Percentiles rank a stretch among this genome's conserved stretches.
These are phyloP conservation scores for Magnolia changhungtana DNA, from an alignment of 164 flowering plant genomes.

Conservation along the genomic window DNA sequence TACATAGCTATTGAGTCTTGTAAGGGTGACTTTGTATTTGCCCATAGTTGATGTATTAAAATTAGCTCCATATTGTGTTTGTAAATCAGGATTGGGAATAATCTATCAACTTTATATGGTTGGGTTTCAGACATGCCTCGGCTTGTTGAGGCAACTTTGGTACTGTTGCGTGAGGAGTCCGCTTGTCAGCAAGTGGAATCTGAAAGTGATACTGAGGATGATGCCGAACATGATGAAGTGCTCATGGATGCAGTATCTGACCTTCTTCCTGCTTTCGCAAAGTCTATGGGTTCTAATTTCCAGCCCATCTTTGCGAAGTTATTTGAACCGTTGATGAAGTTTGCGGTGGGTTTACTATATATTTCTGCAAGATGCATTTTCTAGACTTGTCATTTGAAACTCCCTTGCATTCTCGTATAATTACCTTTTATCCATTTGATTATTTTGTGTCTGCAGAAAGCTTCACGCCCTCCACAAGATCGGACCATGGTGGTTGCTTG, in stretches of 20 bases:
- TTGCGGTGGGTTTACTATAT: conserved; percentile 56
- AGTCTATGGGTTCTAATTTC: conserved; percentile 89
- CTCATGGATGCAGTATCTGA: conserved; percentile 99
- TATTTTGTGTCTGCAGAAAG: conserved; percentile 52
- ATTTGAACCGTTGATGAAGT: conserved; percentile 90
- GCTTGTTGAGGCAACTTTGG: conserved; percentile 76
- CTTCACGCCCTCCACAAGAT: conserved; percentile 81
- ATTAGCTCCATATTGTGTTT: neutral
- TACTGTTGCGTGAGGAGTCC: conserved; percentile 71
- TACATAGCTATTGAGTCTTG: conserved; percentile 67
- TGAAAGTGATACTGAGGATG: conserved; percentile 79
- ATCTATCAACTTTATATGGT: neutral
- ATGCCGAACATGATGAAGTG: conserved; percentile 80
- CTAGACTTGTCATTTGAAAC: neutral
- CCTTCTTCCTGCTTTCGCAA: conserved; percentile 94
- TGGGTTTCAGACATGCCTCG: conserved; percentile 56
- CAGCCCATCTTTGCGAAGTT: conserved; percentile 70
- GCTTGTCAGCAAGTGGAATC: conserved; percentile 82
- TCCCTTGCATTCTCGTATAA: neutral
- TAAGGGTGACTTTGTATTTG: conserved; percentile 31
- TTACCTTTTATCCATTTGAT: neutral
- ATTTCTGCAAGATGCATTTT: neutral
- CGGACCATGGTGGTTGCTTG: conserved; percentile 98
- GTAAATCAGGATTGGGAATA: neutral
- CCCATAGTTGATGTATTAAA: neutral